Base-by-base conservation (phyloP, 441 rosid species). In the Lepidium campestre region DNA sequence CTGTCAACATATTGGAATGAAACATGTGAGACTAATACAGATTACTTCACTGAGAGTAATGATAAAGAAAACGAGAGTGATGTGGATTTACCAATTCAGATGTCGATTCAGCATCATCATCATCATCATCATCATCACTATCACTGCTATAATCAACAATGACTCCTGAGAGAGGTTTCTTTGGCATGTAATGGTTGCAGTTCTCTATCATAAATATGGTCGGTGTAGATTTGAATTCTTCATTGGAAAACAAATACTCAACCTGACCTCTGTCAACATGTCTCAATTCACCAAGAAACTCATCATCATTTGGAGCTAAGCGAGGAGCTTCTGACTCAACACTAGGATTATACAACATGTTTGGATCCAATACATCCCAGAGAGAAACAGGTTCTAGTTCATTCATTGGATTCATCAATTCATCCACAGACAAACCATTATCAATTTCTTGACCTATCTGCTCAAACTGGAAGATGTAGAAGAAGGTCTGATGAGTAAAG, bases 131-230 rank as follows among this genome's bases (percentile, higher is more conserved):
- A 29, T 34, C 56, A 0, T 20, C 27, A 49, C 46, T 39, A n/a
- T 46, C 69, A 37, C 50, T 54, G 48, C 56, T 32, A 23, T 15
- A 52, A 25, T 44, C 45, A 57, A 1, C n/a, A 57, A 49, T 22
- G 15, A 49, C 13, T 61, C 71, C 76, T 49, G 71, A 12, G 40
- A 57, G 25, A 49, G 71, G 4, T 23, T 41, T 10, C 64, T 41
- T 41, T 15, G 64, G 49, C 15, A 19, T 40, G 14, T 58, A 23
- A 13, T 27, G 23, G 6, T 17, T 58, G 50, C 25, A 18, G 15
- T 40, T 27, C 37, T 58, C 23, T 10, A 6, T 35, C 64, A 58
- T 25, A 57, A 19, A 57, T 23, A 5, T 20, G 34, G 6, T 49
- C 1, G 55, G 55, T 49, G 3, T 49, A 32, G 35, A 49, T 15